Evolutionary conservation across 257 asterid species (phyloP), one percentile per base, ranked within the genome.

Genomic region (Nicotiana otophora): DNA sequence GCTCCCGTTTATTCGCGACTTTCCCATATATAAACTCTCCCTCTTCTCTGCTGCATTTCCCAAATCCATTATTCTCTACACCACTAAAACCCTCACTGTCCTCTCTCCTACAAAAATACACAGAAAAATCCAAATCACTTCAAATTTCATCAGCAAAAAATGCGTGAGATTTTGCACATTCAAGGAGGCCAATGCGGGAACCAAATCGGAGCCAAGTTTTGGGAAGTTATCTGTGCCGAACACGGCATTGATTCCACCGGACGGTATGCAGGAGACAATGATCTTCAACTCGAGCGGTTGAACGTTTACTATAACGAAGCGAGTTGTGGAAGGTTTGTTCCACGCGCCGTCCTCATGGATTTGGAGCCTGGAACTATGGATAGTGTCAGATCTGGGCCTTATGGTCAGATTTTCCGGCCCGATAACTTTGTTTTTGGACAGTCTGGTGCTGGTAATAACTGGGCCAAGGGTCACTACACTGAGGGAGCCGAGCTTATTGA

Each of bases 251-350:
- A 78, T 58, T 58, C 54, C 7, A 58, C 70, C 5, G 82, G 82
- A 58, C 58, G 82, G 57, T 78, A 78, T 48, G 42, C 34, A 57
- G 82, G 82, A n/a, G 82, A 78, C 54, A 55, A 54, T 5, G 82
- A 78, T 78, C 54, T 78, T 19, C 82, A 78, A 39, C 42, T 78
- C 19, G 82, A 78, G 55, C 53, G 82, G 4, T 16, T 78, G n/a
- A 78, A 78, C 7, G 82, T 78, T 12, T 78, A 78, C 14, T 78
- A 78, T n/a, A 78, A 78, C 60, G 82, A 78, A 78, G 82, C 82
- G 26, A 78, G 82, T 46, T 78, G 82, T 23, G 82, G 82, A 78
- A 78, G 82, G 70, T 78, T 78, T 78, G 82, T 78, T 31, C 82
- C 82, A 33, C 67, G 82, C 31, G 82, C 82, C 2, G 72, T 78